phyloP scores from a whole-genome alignment of 148 eudicot genomes.

The Oxyria digyna region DNA sequence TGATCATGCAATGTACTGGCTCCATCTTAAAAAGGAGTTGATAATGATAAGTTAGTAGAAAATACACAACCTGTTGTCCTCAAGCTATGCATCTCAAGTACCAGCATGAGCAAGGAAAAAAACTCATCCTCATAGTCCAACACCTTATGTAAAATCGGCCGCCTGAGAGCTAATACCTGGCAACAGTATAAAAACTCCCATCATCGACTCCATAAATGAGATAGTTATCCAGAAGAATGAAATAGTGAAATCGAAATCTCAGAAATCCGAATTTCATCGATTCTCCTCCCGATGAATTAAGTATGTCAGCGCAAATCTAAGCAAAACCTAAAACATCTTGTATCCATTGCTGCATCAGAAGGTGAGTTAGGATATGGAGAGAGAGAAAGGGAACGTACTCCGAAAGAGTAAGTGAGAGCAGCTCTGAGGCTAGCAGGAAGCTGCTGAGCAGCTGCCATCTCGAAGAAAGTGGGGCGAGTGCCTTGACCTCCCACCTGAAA shows the following conservation, averaged over 20 bases:
- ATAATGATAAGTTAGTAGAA: neutral
- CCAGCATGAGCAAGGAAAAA: slow-evolving; percentile 78
- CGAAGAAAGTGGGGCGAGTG: slow-evolving; percentile 89
- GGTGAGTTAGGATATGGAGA: neutral
- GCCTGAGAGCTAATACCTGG: slow-evolving; percentile 87
- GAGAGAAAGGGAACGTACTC: slow-evolving; percentile 35
- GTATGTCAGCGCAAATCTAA: neutral
- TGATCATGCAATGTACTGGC: neutral
- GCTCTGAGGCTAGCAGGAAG: slow-evolving; percentile 88
- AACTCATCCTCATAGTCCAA: slow-evolving; percentile 94
- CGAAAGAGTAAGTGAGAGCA: slow-evolving; percentile 85
- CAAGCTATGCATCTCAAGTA: slow-evolving; percentile 85
- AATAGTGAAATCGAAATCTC: neutral
- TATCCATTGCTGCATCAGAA: neutral
- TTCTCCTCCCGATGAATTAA: neutral
- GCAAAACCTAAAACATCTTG: neutral
- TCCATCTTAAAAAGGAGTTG: neutral
- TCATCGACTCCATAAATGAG: neutral
- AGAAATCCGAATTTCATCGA: neutral
- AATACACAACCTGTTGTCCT: slow-evolving; percentile 62
- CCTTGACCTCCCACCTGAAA: slow-evolving; percentile 97
- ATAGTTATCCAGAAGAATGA: neutral
- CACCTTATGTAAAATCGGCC: slow-evolving; percentile 79
- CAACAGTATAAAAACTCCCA: neutral
- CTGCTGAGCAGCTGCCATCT: slow-evolving; percentile 99